Conservation (phyloP, 768 basidiomycete genomes). For the Roridomyces roridus region DNA sequence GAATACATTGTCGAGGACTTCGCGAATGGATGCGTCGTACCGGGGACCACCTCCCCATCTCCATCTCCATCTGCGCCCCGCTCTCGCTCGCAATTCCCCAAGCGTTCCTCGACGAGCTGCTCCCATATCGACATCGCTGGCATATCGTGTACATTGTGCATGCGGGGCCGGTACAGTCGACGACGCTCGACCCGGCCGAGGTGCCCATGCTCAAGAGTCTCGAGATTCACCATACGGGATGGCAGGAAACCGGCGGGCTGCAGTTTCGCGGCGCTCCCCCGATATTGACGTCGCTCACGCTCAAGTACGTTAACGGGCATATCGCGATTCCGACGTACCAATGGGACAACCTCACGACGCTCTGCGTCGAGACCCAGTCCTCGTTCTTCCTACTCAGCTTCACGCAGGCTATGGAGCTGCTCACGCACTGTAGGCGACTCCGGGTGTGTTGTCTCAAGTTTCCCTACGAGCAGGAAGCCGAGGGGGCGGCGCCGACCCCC, state of each 20-base stretch:
- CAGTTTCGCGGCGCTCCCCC: neutral
- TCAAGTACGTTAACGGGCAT: neutral
- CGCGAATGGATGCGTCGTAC: too few relatives aligned
- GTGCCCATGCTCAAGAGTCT: neutral
- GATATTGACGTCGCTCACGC: neutral
- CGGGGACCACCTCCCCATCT: too few relatives aligned
- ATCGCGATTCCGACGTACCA: neutral
- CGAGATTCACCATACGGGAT: neutral
- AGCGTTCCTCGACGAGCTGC: neutral
- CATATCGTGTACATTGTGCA: neutral
- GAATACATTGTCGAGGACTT: too few relatives aligned
- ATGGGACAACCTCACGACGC: neutral
- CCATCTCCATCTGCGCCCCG: too few relatives aligned
- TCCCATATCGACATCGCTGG: neutral
- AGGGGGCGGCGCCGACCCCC: too few relatives aligned
- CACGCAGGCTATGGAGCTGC: neutral
- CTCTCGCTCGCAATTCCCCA: too few relatives aligned
- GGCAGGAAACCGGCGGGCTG: neutral
- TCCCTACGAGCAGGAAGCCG: neutral
- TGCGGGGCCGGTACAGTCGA: neutral
- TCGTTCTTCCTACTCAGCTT: neutral
- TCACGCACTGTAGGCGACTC: neutral
- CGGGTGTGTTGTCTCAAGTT: neutral
- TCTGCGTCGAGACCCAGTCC: neutral
- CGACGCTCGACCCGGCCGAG: neutral